Base-by-base conservation (phyloP, 2,329 filamentous ascomycete species). In the Dothistroma septosporum region DNA sequence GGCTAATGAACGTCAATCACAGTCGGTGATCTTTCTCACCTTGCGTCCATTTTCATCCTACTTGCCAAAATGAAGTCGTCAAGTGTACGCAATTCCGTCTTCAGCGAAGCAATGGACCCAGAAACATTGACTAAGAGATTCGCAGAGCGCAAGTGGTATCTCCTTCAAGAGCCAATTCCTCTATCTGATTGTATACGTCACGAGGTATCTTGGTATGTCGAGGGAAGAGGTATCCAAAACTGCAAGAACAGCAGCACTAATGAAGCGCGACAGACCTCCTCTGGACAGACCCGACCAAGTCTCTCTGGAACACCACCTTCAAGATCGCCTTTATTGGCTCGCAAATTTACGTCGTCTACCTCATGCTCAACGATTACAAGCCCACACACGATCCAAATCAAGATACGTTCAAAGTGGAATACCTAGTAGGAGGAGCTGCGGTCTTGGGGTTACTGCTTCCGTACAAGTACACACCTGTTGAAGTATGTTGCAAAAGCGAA, bases 101-200 rank as follows among this genome's bases (percentile, higher is more conserved):
- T 7, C 24, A n/a, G 41, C 31, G 24, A 10, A 53, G 41, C 41
- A 53, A 31, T 21, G 32, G 47, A 41, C 2, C 16, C 52, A 21
- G 59, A 32, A 50, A 35, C 21, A 32, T 33, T 47, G 31, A 48
- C 56, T 60, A 48, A 60, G 19, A 57, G 31, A 31, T 35, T 48
- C 21, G n/a, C 74, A 97, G 93, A 97, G 92, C 82, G 96, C 92
- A 76, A 88, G 93, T 47, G 94, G 94, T 70, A 93, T 99, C 77
- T 99, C 94, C 16, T 97, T 99, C 85, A 99, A 99, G 77, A 97
- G 93, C 64, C 94, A 99, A 83, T 91, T 88, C 55, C 84, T 99
- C 60, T 99, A 99, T 78, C 82, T 97, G 68, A 80, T 96, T 49
- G 94, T 99, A 71, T 99, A 99, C 77, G 75, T 95, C 48, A 96